Conservation (phyloP, 208 protist species). For the Acanthamoeba culbertsoni region DNA sequence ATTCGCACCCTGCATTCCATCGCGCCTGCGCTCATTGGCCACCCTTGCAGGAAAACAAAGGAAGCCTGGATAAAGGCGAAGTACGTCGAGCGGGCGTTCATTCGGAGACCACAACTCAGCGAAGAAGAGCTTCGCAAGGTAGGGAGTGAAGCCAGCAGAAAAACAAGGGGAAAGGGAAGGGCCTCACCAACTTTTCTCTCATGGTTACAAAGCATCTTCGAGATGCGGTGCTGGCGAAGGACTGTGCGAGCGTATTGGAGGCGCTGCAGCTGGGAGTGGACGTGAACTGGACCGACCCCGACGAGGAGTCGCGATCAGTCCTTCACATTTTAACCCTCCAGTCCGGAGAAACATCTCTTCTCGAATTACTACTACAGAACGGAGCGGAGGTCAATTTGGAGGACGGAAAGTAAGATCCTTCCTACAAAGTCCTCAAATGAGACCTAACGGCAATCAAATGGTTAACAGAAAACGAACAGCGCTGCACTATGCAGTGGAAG, state of each 20-base stretch:
- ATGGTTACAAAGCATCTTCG: not conserved
- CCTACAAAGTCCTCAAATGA: not conserved
- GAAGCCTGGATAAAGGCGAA: conserved; percentile 30
- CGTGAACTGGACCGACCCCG: conserved; percentile 3
- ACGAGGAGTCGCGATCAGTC: not conserved
- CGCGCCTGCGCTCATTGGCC: not conserved
- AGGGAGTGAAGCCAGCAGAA: too few relatives aligned
- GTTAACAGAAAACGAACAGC: not conserved
- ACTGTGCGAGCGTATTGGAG: not conserved
- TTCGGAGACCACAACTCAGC: not conserved
- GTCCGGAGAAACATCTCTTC: not conserved
- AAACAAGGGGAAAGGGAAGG: too few relatives aligned
- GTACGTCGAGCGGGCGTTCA: conserved; percentile 7
- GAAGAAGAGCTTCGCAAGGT: not conserved
- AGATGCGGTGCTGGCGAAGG: not conserved
- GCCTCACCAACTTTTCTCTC: too few relatives aligned
- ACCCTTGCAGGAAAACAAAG: not conserved
- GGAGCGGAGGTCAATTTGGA: not conserved
- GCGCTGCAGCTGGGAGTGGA: not conserved
- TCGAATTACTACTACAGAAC: conserved; percentile 44
- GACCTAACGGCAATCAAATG: not conserved
- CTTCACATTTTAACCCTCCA: not conserved
- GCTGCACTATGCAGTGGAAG: not conserved
- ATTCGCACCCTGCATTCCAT: not conserved
- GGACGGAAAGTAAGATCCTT: not conserved